A percentile compares a stretch with the other conserved stretches of the same genome.
These are phyloP conservation scores for Plasmodium reichenowi DNA, from an alignment of 169 alveolate species.

Conservation along the genomic window DNA sequence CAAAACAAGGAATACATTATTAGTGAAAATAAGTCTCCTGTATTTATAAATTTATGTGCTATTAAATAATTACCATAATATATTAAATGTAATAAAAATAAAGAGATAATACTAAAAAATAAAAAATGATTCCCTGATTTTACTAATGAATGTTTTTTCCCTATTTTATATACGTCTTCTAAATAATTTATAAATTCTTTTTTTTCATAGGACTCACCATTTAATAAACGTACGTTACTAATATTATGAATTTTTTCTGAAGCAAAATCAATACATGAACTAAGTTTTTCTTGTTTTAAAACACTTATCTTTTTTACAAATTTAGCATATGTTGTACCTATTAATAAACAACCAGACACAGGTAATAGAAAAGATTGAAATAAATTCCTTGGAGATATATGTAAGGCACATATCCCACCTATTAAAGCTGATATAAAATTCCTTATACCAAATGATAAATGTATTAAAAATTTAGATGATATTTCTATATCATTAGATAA, in stretches of 20 bases:
- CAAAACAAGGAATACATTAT: constrained; percentile 80
- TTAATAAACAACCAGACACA: constrained; percentile 34
- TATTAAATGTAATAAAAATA: constrained; percentile 48
- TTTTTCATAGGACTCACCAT: constrained; percentile 70
- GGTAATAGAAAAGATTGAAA: constrained; percentile 52
- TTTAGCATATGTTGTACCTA: constrained; percentile 67
- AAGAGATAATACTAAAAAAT: constrained; percentile 56
- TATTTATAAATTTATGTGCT: constrained; percentile 71
- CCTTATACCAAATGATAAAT: constrained; percentile 63
- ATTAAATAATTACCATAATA: constrained; percentile 73
- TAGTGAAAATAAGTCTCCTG: constrained; percentile 83
- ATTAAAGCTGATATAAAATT: constrained; percentile 59
- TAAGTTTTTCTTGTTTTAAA: constrained; percentile 50
- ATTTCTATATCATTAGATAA: constrained; percentile 77
- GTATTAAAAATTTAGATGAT: constrained; percentile 74
- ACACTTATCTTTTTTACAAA: constrained; percentile 45
- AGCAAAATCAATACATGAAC: constrained; percentile 61
- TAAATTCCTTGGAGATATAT: constrained; percentile 63
- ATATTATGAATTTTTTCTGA: constrained; percentile 64
- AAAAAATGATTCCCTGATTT: constrained; percentile 68
- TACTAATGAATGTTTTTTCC: constrained; percentile 30
- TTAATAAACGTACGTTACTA: constrained; percentile 33
- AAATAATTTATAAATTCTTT: constrained; percentile 55
- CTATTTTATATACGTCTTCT: constrained; percentile 67
- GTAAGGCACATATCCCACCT: constrained; percentile 67